Evolutionary conservation across 371 early-diverging fungal genomes (phyloP).

Genomic region (Mucor circinelloides): DNA sequence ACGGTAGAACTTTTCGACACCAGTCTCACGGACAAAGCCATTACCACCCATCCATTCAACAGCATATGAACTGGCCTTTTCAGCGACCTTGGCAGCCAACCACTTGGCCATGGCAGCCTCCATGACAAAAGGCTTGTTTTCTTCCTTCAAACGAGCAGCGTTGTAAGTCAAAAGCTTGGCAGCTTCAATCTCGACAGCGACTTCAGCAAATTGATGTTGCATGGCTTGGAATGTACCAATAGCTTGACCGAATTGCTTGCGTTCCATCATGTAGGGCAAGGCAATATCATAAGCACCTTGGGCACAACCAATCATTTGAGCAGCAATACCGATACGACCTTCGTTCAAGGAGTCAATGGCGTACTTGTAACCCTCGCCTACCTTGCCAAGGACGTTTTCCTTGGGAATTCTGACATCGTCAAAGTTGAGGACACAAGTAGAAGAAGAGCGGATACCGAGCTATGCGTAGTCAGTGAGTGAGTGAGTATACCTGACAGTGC

Average conservation of each 20-base stretch:
- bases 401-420: slow-evolving; percentile 92
- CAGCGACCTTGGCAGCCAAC: slow-evolving; percentile 94
- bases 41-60: slow-evolving; percentile 98
- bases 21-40: slow-evolving; percentile 85
- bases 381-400: slow-evolving; percentile 87
- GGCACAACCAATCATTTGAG: slow-evolving; percentile 97
- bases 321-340: slow-evolving; percentile 98
- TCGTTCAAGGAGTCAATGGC: slow-evolving; percentile 98
- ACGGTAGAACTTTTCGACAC: slow-evolving; percentile 94
- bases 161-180: slow-evolving; percentile 97
- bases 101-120: slow-evolving; percentile 99
- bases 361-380: slow-evolving; percentile 98
- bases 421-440: slow-evolving; percentile 93
- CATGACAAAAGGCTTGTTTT: slow-evolving; percentile 85
- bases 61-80: slow-evolving; percentile 85
- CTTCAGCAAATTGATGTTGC: slow-evolving; percentile 97
- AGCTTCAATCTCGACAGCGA: slow-evolving; percentile 93
- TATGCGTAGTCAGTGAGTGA: slow-evolving; percentile 21
- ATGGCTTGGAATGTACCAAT: slow-evolving; percentile 97
- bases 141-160: slow-evolving; percentile 95
- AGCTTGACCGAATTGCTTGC: slow-evolving; percentile 89
- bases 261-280: slow-evolving; percentile 92
- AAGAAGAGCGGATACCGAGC: slow-evolving; percentile 96
- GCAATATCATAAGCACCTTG: slow-evolving; percentile 93
- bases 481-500: too few relatives aligned